phyloP scores from a whole-genome alignment of 331 rosid genomes.

The Pyracantha coccinea region DNA sequence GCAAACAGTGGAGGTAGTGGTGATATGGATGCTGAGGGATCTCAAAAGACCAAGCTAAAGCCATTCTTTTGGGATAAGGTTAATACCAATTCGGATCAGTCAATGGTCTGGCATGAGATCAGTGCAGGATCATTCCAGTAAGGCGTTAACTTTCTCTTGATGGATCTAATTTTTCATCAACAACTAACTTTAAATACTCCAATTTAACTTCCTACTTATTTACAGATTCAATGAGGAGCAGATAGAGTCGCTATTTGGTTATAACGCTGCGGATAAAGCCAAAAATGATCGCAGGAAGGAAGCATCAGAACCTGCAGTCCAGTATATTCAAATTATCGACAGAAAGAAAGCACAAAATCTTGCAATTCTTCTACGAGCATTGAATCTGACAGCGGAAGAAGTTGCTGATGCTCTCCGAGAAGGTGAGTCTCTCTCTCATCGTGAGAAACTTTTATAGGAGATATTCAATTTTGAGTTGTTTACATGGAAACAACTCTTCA shows the following conservation, averaged over 20 bases:
- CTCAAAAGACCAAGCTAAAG: constrained; percentile 67
- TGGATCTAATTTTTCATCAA: constrained; percentile 3
- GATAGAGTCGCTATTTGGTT: constrained; percentile 86
- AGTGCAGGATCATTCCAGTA: constrained; percentile 90
- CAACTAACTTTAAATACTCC: neutral
- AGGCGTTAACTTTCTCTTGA: constrained; percentile 21
- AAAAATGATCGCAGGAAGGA: constrained; percentile 43
- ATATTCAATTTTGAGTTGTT: neutral
- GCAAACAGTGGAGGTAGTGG: constrained; percentile 10
- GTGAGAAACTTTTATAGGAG: neutral
- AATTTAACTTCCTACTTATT: neutral
- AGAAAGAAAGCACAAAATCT: constrained; percentile 82
- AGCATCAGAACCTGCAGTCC: constrained; percentile 39
- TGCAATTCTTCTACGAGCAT: constrained; percentile 75
- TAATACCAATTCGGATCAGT: constrained; percentile 60
- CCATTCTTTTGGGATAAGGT: constrained; percentile 98
- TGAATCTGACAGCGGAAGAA: constrained; percentile 70
- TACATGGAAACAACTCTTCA: neutral
- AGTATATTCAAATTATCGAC: constrained; percentile 63
- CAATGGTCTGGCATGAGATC: constrained; percentile 91
- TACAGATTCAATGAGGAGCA: constrained; percentile 86
- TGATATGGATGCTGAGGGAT: constrained; percentile 32
- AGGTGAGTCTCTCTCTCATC: constrained; percentile 30
- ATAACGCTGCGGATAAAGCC: constrained; percentile 18
- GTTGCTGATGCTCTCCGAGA: constrained; percentile 55